phyloP scores from a whole-genome alignment of 768 basidiomycete species.

The Russula vinacea region DNA sequence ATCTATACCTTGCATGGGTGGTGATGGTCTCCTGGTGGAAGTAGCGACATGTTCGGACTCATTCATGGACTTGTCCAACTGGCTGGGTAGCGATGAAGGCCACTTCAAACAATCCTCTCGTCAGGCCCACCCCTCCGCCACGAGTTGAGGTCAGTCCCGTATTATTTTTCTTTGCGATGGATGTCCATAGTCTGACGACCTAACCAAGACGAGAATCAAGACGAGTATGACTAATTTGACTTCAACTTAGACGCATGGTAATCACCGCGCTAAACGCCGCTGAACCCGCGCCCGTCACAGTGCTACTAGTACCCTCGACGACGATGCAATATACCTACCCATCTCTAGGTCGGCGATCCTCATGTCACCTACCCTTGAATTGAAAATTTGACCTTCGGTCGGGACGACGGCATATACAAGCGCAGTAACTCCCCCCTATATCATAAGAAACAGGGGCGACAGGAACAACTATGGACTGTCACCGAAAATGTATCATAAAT shows the following conservation, averaged over 20 bases:
- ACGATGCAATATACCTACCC: slow-evolving; percentile 13
- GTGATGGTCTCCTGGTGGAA: neutral
- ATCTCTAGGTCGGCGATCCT: slow-evolving; percentile 10
- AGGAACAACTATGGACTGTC: neutral
- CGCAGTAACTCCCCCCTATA: slow-evolving; percentile 1
- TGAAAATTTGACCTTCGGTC: neutral
- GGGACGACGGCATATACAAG: slow-evolving; percentile 6
- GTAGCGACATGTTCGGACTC: slow-evolving; percentile 4
- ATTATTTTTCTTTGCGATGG: neutral
- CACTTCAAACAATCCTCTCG: neutral
- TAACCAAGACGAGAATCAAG: slow-evolving; percentile 71
- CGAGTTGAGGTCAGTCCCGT: slow-evolving; percentile 16
- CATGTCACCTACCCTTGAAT: neutral
- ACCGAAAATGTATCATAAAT: slow-evolving; percentile 6
- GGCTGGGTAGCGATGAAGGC: slow-evolving; percentile 1
- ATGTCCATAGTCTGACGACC: slow-evolving; percentile 10
- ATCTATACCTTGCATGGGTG: neutral
- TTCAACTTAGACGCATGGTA: slow-evolving; percentile 55
- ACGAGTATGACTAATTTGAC: slow-evolving; percentile 61
- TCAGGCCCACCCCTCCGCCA: neutral
- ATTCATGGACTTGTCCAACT: slow-evolving; percentile 14
- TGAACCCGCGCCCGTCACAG: neutral
- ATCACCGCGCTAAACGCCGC: slow-evolving; percentile 41
- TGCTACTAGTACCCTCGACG: neutral
- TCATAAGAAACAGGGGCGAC: slow-evolving; percentile 9